phyloP scores from a whole-genome alignment of 2,329 filamentous ascomycete genomes.

The Aspergillus japonicus region DNA sequence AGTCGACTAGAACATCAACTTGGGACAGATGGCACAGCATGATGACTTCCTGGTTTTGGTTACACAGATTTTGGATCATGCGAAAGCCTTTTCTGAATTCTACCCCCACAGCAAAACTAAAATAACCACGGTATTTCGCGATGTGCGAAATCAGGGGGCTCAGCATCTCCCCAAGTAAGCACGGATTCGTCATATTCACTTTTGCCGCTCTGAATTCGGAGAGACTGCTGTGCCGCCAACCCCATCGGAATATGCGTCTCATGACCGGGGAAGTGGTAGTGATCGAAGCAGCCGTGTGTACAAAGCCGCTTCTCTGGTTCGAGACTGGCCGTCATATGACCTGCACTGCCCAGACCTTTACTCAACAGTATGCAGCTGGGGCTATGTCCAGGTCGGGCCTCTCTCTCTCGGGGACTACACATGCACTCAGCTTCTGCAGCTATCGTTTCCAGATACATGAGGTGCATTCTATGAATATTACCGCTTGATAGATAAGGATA shows the following conservation, averaged over 20 bases:
- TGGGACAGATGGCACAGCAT: too few species aligned
- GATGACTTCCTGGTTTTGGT: too few species aligned
- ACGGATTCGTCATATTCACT: too few species aligned
- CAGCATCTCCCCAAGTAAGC: too few species aligned
- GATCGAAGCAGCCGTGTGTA: conserved; percentile 11
- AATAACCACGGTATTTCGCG: too few species aligned
- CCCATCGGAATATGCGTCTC: conserved; percentile 4
- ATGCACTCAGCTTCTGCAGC: conserved; percentile 7
- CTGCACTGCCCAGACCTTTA: background rate
- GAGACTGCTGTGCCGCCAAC: background rate
- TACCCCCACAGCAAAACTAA: too few species aligned
- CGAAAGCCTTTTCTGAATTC: too few species aligned
- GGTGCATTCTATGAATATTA: conserved; percentile 18
- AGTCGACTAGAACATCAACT: too few species aligned
- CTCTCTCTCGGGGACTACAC: background rate
- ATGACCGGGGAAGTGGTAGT: conserved; percentile 11
- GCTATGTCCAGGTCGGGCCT: background rate
- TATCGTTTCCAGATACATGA: conserved; percentile 14
- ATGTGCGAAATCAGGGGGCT: too few species aligned
- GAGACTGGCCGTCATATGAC: conserved; percentile 13
- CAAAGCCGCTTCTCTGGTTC: conserved; percentile 17
- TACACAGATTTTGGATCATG: too few species aligned
- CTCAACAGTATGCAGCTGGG: conserved; percentile 6
- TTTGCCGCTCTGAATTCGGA: too few species aligned
- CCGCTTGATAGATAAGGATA: conserved; percentile 7